phyloP scores from a whole-genome alignment of 2,329 filamentous ascomycete species.

The Diaporthe destruens region DNA sequence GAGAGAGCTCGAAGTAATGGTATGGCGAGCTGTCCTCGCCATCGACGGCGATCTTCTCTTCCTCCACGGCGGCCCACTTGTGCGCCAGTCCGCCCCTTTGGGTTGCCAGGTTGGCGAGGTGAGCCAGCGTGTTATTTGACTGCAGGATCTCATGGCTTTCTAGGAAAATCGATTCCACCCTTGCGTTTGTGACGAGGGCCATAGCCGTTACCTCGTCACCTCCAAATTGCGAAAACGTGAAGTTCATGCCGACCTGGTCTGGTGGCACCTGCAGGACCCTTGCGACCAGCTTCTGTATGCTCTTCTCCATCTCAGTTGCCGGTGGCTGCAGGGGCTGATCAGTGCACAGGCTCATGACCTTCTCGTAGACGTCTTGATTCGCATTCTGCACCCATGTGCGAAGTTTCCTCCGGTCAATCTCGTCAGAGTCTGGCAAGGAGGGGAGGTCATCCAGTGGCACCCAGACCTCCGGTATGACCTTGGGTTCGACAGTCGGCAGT shows the following conservation, averaged over 20 bases:
- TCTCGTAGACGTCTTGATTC: constrained; percentile 59
- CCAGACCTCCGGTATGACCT: constrained; percentile 61
- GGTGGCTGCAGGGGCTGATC: constrained; percentile 53
- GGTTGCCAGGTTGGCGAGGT: constrained; percentile 54
- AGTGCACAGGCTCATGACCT: constrained; percentile 58
- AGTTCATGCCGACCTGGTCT: constrained; percentile 58
- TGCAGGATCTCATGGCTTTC: constrained; percentile 54
- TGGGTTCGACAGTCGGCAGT: constrained; percentile 51
- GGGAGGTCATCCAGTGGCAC: constrained; percentile 62
- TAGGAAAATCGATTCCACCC: constrained; percentile 54
- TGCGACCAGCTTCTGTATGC: constrained; percentile 55
- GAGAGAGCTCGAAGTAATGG: constrained; percentile 59
- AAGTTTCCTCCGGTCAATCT: constrained; percentile 58
- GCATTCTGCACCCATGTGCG: constrained; percentile 68
- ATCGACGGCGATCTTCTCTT: constrained; percentile 45
- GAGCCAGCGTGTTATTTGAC: constrained; percentile 53
- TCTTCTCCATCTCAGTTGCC: constrained; percentile 54
- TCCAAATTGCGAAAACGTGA: constrained; percentile 55
- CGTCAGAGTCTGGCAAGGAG: constrained; percentile 51
- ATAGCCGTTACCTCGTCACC: constrained; percentile 56
- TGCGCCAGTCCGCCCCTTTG: constrained; percentile 49
- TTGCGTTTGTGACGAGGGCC: constrained; percentile 55
- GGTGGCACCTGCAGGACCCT: constrained; percentile 54
- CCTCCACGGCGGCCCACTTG: constrained; percentile 50
- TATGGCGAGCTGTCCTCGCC: constrained; percentile 17